Evolutionary conservation across 139 green algal genomes (phyloP).

Genomic region (Ulvella scutata): DNA sequence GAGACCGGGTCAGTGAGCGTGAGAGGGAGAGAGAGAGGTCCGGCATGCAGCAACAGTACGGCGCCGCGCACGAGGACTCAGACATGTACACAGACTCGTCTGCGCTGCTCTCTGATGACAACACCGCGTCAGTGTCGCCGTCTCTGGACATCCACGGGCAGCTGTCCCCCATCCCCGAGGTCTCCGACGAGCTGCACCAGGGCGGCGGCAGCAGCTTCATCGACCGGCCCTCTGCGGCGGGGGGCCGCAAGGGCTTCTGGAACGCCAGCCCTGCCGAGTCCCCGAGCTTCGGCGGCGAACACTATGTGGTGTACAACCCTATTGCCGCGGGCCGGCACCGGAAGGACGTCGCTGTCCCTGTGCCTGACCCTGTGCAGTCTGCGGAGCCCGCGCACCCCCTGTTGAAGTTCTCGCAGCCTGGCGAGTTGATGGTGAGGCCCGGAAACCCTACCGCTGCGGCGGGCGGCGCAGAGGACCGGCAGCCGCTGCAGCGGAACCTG

Average conservation of each 20-base stretch:
- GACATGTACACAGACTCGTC: neutral
- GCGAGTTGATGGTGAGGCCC: too few species aligned
- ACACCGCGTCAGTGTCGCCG: neutral
- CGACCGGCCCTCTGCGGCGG: neutral
- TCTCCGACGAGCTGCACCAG: neutral
- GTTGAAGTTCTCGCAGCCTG: too few species aligned
- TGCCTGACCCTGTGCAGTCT: too few species aligned
- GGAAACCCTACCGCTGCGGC: too few species aligned
- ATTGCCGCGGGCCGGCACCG: neutral
- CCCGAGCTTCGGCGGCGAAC: neutral
- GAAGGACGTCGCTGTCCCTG: neutral
- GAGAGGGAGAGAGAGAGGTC: too few species aligned
- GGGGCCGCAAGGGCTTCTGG: neutral
- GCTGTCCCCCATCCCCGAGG: neutral
- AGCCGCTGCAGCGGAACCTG: too few species aligned
- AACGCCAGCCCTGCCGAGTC: neutral
- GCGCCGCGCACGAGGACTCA: neutral
- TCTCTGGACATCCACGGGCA: slow-evolving; percentile 1
- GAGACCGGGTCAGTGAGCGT: too few species aligned
- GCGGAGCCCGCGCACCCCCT: too few species aligned
- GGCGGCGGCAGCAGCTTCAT: neutral
- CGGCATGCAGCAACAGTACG: too few species aligned
- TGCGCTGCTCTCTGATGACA: neutral
- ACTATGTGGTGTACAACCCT: neutral
- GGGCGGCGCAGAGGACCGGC: too few species aligned